Evolutionary conservation across 73 alveolate species (phyloP).

Genomic region (Blepharisma japonicum): DNA sequence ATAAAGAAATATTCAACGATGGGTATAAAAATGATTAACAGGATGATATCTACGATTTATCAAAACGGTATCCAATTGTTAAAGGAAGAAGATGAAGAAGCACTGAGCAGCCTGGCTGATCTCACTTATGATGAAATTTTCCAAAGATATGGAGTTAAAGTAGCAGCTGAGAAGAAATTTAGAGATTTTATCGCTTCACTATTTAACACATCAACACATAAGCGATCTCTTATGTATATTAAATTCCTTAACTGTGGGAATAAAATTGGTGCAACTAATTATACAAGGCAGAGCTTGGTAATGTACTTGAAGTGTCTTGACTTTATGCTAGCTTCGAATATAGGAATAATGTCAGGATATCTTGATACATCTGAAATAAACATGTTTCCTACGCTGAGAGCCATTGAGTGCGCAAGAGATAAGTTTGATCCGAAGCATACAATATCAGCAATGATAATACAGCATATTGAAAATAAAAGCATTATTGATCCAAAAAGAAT

Average conservation of each 20-base stretch:
- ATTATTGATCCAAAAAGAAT: slow-evolving; percentile 14
- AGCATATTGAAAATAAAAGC: background rate
- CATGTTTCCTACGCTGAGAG: background rate
- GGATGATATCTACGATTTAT: background rate
- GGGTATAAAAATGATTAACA: background rate
- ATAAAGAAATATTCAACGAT: background rate
- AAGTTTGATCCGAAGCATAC: background rate
- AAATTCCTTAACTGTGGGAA: background rate
- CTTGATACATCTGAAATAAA: background rate
- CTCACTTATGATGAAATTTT: slow-evolving; percentile 15
- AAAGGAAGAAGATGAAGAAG: background rate
- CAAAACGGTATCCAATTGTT: background rate
- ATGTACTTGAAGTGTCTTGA: background rate
- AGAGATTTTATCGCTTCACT: slow-evolving; percentile 3
- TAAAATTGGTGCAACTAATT: background rate
- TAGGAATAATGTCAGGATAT: background rate
- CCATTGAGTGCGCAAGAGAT: slow-evolving; percentile 4
- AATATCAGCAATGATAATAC: background rate
- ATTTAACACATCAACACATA: background rate
- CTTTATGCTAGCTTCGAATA: background rate
- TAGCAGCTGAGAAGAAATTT: slow-evolving; percentile 2
- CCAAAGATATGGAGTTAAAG: slow-evolving; percentile 6
- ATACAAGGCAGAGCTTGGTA: background rate
- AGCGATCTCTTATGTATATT: slow-evolving; percentile 13
- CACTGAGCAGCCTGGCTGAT: background rate